These are phyloP conservation scores for Pythium biforme DNA, from an alignment of 352 stramenopile genomes.

Conservation along the genomic window DNA sequence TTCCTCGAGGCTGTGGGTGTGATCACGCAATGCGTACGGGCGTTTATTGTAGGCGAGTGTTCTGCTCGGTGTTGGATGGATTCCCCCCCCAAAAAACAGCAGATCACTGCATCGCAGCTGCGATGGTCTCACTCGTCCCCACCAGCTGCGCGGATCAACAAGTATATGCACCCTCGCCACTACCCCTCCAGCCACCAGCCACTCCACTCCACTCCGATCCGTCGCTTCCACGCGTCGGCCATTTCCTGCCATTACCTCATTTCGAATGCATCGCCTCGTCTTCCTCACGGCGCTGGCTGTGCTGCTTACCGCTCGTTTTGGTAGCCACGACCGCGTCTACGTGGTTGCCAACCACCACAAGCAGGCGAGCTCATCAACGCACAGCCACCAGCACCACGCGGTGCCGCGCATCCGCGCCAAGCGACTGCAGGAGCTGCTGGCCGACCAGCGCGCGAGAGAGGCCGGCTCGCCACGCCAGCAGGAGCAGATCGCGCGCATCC, in stretches of 20 bases:
- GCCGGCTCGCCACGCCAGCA: conserved; percentile 6
- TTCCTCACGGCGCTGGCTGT: not conserved
- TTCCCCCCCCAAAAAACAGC: too few species aligned
- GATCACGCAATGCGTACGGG: too few species aligned
- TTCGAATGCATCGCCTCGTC: not conserved
- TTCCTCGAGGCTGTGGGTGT: too few species aligned
- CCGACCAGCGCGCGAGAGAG: not conserved
- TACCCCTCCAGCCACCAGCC: too few species aligned
- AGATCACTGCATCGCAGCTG: too few species aligned
- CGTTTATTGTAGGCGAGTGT: too few species aligned
- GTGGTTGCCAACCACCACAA: not conserved
- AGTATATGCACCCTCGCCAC: too few species aligned
- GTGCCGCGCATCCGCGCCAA: conserved; percentile 1
- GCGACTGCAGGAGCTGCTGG: conserved; percentile 10
- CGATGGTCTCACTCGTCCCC: too few species aligned
- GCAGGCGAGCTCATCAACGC: not conserved
- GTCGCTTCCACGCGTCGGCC: not conserved
- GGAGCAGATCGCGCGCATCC: conserved; percentile 11
- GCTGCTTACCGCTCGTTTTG: not conserved
- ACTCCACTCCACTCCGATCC: too few species aligned
- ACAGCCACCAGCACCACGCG: not conserved
- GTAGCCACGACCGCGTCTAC: not conserved
- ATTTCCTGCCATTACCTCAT: not conserved
- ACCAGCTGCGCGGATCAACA: too few species aligned
- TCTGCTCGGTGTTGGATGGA: too few species aligned